phyloP scores from a whole-genome alignment of 2,329 filamentous ascomycete genomes.

The Penicillium glabrum region DNA sequence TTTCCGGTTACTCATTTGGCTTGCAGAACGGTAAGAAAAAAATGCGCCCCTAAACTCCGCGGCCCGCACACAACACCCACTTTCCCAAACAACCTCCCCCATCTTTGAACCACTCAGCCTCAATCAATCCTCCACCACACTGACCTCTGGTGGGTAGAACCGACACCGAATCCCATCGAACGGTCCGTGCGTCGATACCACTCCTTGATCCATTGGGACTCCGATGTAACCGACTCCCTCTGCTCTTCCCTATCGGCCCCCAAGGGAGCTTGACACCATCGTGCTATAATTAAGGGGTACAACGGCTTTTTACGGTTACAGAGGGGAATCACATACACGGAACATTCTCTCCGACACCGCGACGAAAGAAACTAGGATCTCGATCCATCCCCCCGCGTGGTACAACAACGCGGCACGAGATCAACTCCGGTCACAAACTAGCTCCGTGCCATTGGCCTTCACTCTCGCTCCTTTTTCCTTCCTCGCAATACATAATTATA shows the following conservation, averaged over 20 bases:
- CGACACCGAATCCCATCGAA: conserved; percentile 11
- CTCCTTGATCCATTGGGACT: conserved; percentile 11
- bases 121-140: conserved; percentile 3
- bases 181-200: conserved; percentile 19
- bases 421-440: conserved; percentile 1
- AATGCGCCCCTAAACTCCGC: not conserved
- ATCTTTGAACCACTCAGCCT: conserved; percentile 6
- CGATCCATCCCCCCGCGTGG: conserved; percentile 2
- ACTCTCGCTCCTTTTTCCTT: not conserved
- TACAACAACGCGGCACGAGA: conserved; percentile 5
- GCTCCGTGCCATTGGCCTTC: conserved; percentile 6
- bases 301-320: conserved; percentile 5
- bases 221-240: conserved; percentile 21
- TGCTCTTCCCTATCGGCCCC: conserved; percentile 13
- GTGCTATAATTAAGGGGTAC: conserved; percentile 9
- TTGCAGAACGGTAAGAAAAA: not conserved
- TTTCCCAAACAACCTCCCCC: conserved; percentile 5
- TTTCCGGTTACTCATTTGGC: not conserved
- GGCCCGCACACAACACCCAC: conserved; percentile 10
- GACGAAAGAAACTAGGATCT: not conserved
- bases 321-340: not conserved
- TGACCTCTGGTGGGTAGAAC: conserved; percentile 3
- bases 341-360: not conserved
- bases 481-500: not conserved
- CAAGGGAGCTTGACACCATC: conserved; percentile 8